Evolutionary conservation across 139 green algal species (phyloP).

Genomic region (Trebouxia sp.): DNA sequence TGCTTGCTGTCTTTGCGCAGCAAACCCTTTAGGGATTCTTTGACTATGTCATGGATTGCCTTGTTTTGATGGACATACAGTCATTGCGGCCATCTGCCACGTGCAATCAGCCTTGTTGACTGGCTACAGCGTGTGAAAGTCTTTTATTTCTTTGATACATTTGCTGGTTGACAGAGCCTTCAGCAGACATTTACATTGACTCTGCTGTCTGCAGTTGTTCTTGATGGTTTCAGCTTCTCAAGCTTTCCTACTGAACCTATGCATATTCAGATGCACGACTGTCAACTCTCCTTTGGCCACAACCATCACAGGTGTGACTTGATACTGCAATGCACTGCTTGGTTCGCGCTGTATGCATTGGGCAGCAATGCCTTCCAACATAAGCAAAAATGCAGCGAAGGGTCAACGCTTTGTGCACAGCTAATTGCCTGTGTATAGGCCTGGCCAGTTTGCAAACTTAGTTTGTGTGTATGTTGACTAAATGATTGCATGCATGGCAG

Average conservation of each 20-base stretch:
- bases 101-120: too few relatives aligned
- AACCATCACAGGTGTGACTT: constrained; percentile 45
- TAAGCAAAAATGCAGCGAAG: too few relatives aligned
- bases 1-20: too few relatives aligned
- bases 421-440: background rate
- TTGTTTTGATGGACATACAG: too few relatives aligned
- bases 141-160: background rate
- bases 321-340: too few relatives aligned
- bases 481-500: background rate
- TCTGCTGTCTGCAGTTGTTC: constrained; percentile 41
- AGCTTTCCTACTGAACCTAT: constrained; percentile 63
- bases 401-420: background rate
- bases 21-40: too few relatives aligned
- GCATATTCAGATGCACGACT: constrained; percentile 64
- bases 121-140: background rate
- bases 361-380: too few relatives aligned
- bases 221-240: constrained; percentile 51
- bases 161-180: background rate
- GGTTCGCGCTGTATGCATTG: too few relatives aligned
- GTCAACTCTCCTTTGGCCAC: constrained; percentile 59
- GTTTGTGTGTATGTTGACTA: background rate
- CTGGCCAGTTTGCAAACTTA: background rate
- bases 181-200: too few relatives aligned
- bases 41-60: too few relatives aligned
- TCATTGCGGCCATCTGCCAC: too few relatives aligned